Conservation (phyloP, 2,329 filamentous ascomycete genomes). For the Emydomyces testavorans region DNA sequence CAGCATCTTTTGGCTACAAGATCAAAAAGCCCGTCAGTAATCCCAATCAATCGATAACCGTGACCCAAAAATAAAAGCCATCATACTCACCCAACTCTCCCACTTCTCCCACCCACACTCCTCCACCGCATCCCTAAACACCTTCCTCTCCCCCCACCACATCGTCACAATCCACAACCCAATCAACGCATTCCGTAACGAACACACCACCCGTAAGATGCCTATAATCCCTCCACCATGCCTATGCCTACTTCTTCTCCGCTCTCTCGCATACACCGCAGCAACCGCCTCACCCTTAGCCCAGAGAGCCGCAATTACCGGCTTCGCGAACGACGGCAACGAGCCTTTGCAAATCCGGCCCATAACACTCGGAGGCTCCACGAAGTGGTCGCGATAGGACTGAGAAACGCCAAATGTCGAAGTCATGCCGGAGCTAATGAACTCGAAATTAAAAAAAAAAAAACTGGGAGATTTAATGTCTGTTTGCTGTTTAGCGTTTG, state of each 20-base stretch:
- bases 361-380: constrained; percentile 13
- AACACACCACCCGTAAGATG: constrained; percentile 20
- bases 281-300: background rate
- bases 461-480: background rate
- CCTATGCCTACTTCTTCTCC: constrained; percentile 16
- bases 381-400: constrained; percentile 14
- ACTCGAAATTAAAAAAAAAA: no score
- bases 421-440: constrained; percentile 7
- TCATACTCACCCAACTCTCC: constrained; percentile 71
- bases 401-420: background rate
- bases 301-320: background rate
- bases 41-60: constrained; percentile 7
- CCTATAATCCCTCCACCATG: constrained; percentile 13
- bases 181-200: constrained; percentile 54
- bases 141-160: constrained; percentile 73
- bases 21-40: constrained; percentile 17
- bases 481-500: no score
- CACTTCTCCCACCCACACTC: constrained; percentile 73
- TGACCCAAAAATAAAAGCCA: background rate
- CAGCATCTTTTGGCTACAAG: constrained; percentile 58
- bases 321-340: constrained; percentile 2
- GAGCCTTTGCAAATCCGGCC: constrained; percentile 1
- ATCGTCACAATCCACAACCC: constrained; percentile 64
- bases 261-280: constrained; percentile 13
- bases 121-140: constrained; percentile 59